phyloP scores from a whole-genome alignment of 306 rosid genomes.

The Fagus sylvatica region DNA sequence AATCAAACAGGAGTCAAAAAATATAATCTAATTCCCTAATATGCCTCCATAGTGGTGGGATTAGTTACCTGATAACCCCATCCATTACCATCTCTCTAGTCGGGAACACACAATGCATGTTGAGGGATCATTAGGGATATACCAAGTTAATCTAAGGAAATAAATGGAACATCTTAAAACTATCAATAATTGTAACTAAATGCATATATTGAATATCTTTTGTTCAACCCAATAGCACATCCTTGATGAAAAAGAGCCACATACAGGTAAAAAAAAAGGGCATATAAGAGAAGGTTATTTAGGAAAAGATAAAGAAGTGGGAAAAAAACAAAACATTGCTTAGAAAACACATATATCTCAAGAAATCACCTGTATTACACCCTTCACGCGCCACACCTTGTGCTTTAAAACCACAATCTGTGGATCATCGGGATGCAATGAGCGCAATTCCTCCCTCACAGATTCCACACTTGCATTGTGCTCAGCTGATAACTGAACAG shows the following conservation, averaged over 20 bases:
- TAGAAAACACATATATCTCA: neutral
- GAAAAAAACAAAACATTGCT: neutral
- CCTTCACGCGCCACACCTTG: slow-evolving; percentile 99
- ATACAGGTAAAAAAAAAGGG: neutral
- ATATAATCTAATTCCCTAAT: neutral
- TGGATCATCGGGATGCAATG: slow-evolving; percentile 91
- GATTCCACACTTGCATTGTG: slow-evolving; percentile 89
- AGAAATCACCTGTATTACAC: slow-evolving; percentile 81
- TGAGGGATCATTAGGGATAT: neutral
- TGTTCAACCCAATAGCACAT: neutral
- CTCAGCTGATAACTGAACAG: slow-evolving; percentile 82
- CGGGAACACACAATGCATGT: neutral
- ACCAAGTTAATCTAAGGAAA: neutral
- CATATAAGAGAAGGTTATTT: slow-evolving; percentile 15
- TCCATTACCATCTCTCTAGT: neutral
- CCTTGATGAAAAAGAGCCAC: neutral
- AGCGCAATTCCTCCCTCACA: slow-evolving; percentile 80
- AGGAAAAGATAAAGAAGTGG: slow-evolving; percentile 12
- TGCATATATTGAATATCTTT: neutral
- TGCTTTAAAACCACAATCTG: slow-evolving; percentile 85
- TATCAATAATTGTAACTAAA: neutral
- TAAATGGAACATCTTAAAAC: neutral
- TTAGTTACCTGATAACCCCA: neutral
- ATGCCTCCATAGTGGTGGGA: neutral
- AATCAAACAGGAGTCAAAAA: neutral